A percentile compares a stretch with the other conserved stretches of the same genome.
Conservation (phyloP, 257 asterid species). For the Solanum pennellii region DNA sequence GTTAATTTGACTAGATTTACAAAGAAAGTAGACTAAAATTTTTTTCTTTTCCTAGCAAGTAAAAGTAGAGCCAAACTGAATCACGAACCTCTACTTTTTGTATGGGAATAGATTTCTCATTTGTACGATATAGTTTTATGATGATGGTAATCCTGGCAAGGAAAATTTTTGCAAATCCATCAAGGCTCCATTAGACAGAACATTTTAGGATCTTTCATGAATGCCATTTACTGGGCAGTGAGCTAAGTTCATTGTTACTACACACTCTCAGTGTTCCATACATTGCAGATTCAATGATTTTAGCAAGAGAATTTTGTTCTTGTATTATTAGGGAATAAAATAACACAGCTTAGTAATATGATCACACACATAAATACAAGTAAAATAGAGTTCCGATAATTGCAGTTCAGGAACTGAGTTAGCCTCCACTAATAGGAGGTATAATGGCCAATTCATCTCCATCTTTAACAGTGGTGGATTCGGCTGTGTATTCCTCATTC, state of each 20-base stretch:
- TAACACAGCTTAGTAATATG: background rate
- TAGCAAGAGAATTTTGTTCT: background rate
- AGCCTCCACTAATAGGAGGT: conserved; percentile 96
- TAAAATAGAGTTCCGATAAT: background rate
- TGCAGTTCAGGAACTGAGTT: background rate
- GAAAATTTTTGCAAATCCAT: background rate
- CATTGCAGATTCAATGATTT: background rate
- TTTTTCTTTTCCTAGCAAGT: background rate
- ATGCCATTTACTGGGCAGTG: background rate
- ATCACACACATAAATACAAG: background rate
- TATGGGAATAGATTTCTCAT: background rate
- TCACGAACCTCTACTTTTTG: background rate
- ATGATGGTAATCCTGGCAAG: background rate
- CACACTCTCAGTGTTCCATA: background rate
- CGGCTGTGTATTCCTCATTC: conserved; percentile 64
- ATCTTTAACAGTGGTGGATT: conserved; percentile 51
- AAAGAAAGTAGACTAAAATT: background rate
- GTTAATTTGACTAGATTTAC: no score
- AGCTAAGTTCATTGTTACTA: background rate
- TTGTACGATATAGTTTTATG: background rate
- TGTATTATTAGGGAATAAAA: background rate
- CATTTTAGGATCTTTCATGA: background rate
- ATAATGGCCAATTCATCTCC: conserved; percentile 87
- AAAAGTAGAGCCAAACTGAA: background rate
- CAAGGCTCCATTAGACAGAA: background rate